These are phyloP conservation scores for Amborella trichopoda DNA, from an alignment of 164 flowering plant species.

Conservation along the genomic window DNA sequence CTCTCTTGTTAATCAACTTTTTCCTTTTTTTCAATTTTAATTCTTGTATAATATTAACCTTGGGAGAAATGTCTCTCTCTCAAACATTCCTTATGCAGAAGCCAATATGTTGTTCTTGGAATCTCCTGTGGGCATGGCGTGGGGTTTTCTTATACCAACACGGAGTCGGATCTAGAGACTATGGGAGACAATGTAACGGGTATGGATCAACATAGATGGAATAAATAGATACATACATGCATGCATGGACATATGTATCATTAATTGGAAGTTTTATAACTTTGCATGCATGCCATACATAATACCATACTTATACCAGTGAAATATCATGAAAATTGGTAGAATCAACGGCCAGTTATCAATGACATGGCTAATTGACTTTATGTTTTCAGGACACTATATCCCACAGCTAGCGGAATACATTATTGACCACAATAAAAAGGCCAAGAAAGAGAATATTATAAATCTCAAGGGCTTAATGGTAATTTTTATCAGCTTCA, in stretches of 20 bases:
- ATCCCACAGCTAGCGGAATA: slow-evolving; percentile 70
- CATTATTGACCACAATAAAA: slow-evolving; percentile 42
- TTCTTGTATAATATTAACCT: not conserved
- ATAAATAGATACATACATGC: too few species aligned
- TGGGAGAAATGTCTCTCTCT: not conserved
- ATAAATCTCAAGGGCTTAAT: slow-evolving; percentile 72
- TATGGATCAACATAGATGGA: too few species aligned
- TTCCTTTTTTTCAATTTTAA: not conserved
- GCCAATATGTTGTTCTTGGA: slow-evolving; percentile 15
- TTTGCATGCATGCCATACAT: too few species aligned
- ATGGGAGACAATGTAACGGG: slow-evolving; percentile 11
- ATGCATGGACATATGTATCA: too few species aligned
- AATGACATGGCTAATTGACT: too few species aligned
- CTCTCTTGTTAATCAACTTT: too few species aligned
- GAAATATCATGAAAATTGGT: too few species aligned
- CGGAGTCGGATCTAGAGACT: not conserved
- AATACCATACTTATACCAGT: too few species aligned
- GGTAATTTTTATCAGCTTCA: slow-evolving; percentile 17
- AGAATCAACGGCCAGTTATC: too few species aligned
- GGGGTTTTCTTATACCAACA: slow-evolving; percentile 12
- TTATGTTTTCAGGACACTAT: slow-evolving; percentile 45
- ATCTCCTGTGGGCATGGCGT: slow-evolving; percentile 14
- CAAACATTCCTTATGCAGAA: slow-evolving; percentile 3
- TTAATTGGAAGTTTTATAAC: too few species aligned
- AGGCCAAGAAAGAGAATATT: slow-evolving; percentile 11